Conservation (phyloP, 345 rosid species). For the Barbarea vulgaris region DNA sequence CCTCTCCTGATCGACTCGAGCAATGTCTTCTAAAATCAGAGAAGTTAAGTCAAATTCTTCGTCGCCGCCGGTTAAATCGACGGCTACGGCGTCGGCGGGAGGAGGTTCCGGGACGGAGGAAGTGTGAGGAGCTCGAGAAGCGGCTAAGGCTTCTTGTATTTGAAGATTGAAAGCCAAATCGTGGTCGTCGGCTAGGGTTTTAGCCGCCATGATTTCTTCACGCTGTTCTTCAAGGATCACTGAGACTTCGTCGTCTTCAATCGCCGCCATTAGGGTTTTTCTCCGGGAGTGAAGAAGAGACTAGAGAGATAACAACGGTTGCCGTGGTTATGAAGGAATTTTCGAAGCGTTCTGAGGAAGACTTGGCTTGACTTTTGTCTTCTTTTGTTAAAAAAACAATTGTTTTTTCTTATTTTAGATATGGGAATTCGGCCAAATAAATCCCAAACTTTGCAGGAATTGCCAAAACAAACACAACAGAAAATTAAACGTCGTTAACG, state of each 20-base stretch:
- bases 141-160: slow-evolving; percentile 59
- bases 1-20: slow-evolving; percentile 48
- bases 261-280: slow-evolving; percentile 14
- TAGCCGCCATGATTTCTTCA: slow-evolving; percentile 52
- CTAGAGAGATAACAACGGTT: not conserved
- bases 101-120: slow-evolving; percentile 12
- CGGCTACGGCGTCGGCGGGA: not conserved
- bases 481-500: no score
- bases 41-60: slow-evolving; percentile 40
- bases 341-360: slow-evolving; percentile 1
- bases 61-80: slow-evolving; percentile 4
- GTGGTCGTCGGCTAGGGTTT: slow-evolving; percentile 48
- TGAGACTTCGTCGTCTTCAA: slow-evolving; percentile 32
- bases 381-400: not conserved
- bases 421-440: no score
- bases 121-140: slow-evolving; percentile 44
- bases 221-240: slow-evolving; percentile 46
- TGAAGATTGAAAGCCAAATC: slow-evolving; percentile 70
- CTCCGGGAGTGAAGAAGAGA: not conserved
- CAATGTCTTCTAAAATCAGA: slow-evolving; percentile 52
- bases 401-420: no score
- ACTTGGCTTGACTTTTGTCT: slow-evolving; percentile 6
- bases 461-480: no score
- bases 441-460: no score
- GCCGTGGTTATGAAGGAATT: slow-evolving; percentile 22